Conservation (phyloP, 352 stramenopile species). For the Phytopythium vexans region DNA sequence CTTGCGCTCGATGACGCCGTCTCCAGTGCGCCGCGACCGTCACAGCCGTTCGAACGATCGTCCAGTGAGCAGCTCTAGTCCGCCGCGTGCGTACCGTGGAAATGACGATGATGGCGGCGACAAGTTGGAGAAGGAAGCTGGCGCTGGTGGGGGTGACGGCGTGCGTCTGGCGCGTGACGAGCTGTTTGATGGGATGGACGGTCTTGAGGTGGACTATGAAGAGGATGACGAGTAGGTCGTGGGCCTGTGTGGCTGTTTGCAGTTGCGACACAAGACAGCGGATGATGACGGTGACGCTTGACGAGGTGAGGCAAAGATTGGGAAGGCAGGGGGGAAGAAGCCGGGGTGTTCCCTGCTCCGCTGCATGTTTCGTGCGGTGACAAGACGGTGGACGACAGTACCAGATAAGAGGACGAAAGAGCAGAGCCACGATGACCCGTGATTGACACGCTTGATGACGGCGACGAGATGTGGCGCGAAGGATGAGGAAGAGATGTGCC, state of each 20-base stretch:
- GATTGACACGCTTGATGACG: too few species aligned
- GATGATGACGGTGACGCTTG: too few species aligned
- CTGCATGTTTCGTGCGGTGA: slow-evolving; percentile 16
- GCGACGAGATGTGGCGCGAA: too few species aligned
- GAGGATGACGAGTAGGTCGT: slow-evolving; percentile 60
- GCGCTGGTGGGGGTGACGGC: slow-evolving; percentile 24
- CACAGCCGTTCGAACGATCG: slow-evolving; percentile 19
- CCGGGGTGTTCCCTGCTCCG: slow-evolving; percentile 17
- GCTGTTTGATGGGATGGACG: slow-evolving; percentile 66
- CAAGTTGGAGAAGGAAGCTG: slow-evolving; percentile 26
- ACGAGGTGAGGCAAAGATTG: slow-evolving; percentile 4
- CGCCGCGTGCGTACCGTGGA: slow-evolving; percentile 13
- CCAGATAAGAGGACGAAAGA: slow-evolving; percentile 12
- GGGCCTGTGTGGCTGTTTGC: slow-evolving; percentile 13
- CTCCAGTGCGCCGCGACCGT: slow-evolving; percentile 25
- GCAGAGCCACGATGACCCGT: neutral
- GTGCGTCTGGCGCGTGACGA: slow-evolving; percentile 29
- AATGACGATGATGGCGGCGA: slow-evolving; percentile 26
- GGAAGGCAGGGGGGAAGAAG: slow-evolving; percentile 8
- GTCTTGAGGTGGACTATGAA: slow-evolving; percentile 80
- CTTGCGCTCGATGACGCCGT: slow-evolving; percentile 33
- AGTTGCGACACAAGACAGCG: too few species aligned
- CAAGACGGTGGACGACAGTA: slow-evolving; percentile 10
- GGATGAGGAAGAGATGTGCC: too few species aligned
- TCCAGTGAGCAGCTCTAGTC: slow-evolving; percentile 16